Evolutionary conservation across 257 asterid species (phyloP).

Genomic region (Jacaranda copaia): DNA sequence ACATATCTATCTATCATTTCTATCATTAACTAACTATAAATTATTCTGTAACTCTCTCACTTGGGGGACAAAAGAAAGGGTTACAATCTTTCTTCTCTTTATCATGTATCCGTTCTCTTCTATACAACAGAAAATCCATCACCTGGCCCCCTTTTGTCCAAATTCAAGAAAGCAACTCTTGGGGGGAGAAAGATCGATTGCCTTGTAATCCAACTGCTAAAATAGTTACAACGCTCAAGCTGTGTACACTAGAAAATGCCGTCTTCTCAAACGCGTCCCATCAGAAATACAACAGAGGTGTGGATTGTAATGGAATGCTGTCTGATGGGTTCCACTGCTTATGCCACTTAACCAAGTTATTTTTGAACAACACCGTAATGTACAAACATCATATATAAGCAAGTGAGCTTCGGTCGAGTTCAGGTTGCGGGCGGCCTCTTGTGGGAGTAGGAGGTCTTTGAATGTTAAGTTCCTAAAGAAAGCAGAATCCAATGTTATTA

Average conservation of each 20-base stretch:
- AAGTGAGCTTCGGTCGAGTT: conserved; percentile 85
- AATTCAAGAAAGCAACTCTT: conserved; percentile 30
- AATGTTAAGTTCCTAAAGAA: conserved; percentile 86
- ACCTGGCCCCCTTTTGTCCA: conserved; percentile 29
- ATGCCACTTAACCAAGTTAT: too few relatives aligned
- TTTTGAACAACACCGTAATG: conserved; percentile 18
- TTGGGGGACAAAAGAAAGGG: conserved; percentile 34
- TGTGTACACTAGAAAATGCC: conserved; percentile 36
- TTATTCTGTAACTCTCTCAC: conserved; percentile 25
- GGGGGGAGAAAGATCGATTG: background rate
- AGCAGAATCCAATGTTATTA: conserved; percentile 27
- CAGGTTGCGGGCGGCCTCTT: conserved; percentile 96
- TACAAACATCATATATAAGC: conserved; percentile 71
- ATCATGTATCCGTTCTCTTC: conserved; percentile 13
- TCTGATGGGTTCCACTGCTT: background rate
- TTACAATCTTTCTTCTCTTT: conserved; percentile 22
- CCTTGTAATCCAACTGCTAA: conserved; percentile 18
- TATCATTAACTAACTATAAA: conserved; percentile 29
- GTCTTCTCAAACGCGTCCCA: conserved; percentile 23
- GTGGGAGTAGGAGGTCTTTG: conserved; percentile 99
- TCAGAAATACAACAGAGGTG: conserved; percentile 35
- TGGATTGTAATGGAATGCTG: background rate
- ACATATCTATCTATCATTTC: conserved; percentile 29
- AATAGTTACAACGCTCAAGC: conserved; percentile 29
- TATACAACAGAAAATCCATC: conserved; percentile 39